These are phyloP conservation scores for Tulasnella sp. DNA, from an alignment of 768 basidiomycete genomes.

Conservation along the genomic window DNA sequence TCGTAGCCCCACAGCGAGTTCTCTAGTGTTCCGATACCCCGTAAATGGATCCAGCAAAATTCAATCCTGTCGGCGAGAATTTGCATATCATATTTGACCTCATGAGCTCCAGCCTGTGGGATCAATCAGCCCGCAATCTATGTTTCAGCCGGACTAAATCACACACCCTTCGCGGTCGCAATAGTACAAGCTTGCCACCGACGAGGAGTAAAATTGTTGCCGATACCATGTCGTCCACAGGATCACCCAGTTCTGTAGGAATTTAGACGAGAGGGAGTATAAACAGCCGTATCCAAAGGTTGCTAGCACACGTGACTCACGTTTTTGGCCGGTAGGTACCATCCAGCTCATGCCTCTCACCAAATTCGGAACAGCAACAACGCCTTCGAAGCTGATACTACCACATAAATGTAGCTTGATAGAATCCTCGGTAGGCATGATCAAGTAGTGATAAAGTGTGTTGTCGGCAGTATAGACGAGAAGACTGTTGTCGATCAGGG, in stretches of 20 bases:
- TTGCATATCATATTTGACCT: slow-evolving; percentile 96
- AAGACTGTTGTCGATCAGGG: slow-evolving; percentile 88
- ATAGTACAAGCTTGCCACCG: slow-evolving; percentile 77
- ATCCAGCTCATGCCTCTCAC: slow-evolving; percentile 95
- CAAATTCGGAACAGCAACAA: slow-evolving; percentile 69
- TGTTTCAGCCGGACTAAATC: background rate
- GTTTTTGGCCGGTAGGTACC: slow-evolving; percentile 86
- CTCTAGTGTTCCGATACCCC: slow-evolving; percentile 84
- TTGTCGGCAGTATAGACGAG: slow-evolving; percentile 93
- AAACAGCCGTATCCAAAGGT: slow-evolving; percentile 14
- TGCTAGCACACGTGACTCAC: too few species aligned
- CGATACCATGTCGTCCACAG: slow-evolving; percentile 80
- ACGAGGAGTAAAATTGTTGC: slow-evolving; percentile 95
- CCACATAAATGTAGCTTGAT: slow-evolving; percentile 87
- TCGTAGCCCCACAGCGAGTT: slow-evolving; percentile 98
- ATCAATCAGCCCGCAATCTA: background rate
- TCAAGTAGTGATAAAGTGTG: slow-evolving; percentile 82
- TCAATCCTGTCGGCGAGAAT: slow-evolving; percentile 95
- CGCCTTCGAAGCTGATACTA: slow-evolving; percentile 86
- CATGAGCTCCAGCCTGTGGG: slow-evolving; percentile 63
- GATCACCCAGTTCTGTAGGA: slow-evolving; percentile 79
- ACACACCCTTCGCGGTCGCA: slow-evolving; percentile 75
- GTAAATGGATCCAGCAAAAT: slow-evolving; percentile 96
- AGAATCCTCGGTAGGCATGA: slow-evolving; percentile 69
- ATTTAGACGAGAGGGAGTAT: background rate